A percentile compares a stretch with the other conserved stretches of the same genome.
Evolutionary conservation across 495 filamentous ascomycete genomes (phyloP).

Genomic region (Aspergillus campestris): DNA sequence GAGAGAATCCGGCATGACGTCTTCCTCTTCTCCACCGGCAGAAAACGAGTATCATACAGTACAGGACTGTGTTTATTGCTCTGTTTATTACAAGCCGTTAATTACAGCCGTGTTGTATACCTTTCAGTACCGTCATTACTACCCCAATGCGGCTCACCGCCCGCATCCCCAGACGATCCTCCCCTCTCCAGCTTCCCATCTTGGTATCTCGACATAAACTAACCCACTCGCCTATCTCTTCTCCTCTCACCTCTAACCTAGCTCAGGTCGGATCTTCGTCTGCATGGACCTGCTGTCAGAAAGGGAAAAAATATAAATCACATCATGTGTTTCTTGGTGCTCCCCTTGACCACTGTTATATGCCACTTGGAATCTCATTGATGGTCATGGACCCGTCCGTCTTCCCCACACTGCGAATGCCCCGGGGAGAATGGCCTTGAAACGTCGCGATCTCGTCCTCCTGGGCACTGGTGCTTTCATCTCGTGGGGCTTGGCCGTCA

Average conservation of each 20-base stretch:
- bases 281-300: no score
- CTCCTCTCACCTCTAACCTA: no score
- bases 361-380: conserved; percentile 4
- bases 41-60: not conserved
- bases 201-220: no score
- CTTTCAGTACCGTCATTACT: no score
- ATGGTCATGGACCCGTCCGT: conserved; percentile 28
- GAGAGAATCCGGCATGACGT: conserved; percentile 2
- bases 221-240: no score
- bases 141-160: not conserved
- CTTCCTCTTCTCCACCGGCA: not conserved
- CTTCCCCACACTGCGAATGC: conserved; percentile 6
- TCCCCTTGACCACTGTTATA: not conserved
- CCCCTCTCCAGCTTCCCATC: no score
- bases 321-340: not conserved
- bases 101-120: no score
- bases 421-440: conserved; percentile 62
- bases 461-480: conserved; percentile 65
- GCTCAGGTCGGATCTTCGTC: no score
- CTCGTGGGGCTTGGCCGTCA: conserved; percentile 73
- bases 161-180: not conserved
- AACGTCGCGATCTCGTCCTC: conserved; percentile 63
- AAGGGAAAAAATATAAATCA: no score
- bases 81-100: not conserved
- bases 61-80: not conserved